Conservation (phyloP, 306 rosid species). For the Acacia crassicarpa region DNA sequence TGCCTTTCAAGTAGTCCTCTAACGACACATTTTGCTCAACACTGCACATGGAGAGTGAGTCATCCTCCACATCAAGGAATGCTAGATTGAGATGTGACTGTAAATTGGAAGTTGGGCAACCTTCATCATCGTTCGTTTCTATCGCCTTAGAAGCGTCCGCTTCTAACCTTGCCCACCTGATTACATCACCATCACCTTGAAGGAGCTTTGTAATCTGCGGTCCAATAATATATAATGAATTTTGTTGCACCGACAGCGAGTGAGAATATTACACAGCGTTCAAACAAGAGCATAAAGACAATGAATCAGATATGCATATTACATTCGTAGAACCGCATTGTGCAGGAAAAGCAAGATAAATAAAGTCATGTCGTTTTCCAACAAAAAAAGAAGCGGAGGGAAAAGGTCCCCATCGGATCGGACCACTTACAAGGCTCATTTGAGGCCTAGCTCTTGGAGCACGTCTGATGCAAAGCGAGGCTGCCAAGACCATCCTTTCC, state of each 20-base stretch:
- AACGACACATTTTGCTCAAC: conserved; percentile 71
- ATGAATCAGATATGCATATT: background rate
- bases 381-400: background rate
- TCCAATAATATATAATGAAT: conserved; percentile 22
- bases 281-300: conserved; percentile 32
- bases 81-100: conserved; percentile 92
- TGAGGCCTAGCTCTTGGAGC: conserved; percentile 91
- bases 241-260: conserved; percentile 3
- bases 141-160: conserved; percentile 47
- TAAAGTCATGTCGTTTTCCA: conserved; percentile 8
- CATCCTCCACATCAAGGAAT: conserved; percentile 89
- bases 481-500: conserved; percentile 87
- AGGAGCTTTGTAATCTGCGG: conserved; percentile 81
- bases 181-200: conserved; percentile 67
- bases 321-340: conserved; percentile 24
- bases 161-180: conserved; percentile 84
- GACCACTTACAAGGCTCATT: conserved; percentile 70
- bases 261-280: conserved; percentile 5
- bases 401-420: conserved; percentile 9
- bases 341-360: conserved; percentile 23
- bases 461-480: conserved; percentile 82
- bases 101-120: conserved; percentile 63
- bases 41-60: conserved; percentile 87
- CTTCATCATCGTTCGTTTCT: conserved; percentile 57
- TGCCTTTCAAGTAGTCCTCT: conserved; percentile 83